Base-by-base conservation (phyloP, 805 yeast genomes). In the Schizosaccharomyces octosporus region DNA sequence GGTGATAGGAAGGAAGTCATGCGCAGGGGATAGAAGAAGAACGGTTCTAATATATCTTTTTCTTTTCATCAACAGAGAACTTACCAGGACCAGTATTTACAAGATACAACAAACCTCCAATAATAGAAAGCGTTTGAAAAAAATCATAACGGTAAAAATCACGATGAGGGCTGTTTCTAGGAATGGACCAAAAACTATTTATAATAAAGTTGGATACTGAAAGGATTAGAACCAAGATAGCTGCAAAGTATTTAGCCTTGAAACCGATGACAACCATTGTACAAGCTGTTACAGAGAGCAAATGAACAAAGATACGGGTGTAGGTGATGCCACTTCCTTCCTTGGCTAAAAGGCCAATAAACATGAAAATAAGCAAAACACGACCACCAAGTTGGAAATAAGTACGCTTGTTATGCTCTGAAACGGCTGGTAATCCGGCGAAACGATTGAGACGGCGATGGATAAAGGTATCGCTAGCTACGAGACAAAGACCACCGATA, bases 41-140 rank as follows among this genome's bases (percentile, higher is more conserved):
- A 9, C 15, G 2, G 11, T 7, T 41, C 36, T 74, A 87, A 71
- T 85, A 87, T 63, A 86, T 82, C 77, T 90, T 90, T 77, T 90
- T 89, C 83, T 93, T 90, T 72, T 88, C 97, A 69, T 90, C 98
- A 63, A 90, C 75, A 32, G 95, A 85, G 65, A 90, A 77, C 67
- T 85, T 89, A 60, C 98, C 98, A 39, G 97, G 97, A 64, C 98
- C 98, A 3, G 95, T 87, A 73, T 85, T 87, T 63, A 87, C 95
- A 64, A 93, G 86, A 66, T 93, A 75, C 64, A 90, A 74, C 64
- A 90, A 79, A 1, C 97, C 98, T 63, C 98, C 98, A 60, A 90
- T 89, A 70, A 90, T 90, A 63, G 95, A 84, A 70, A 90, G 77
- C 48, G 95, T 87, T 75, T 93, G 98, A 79, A 85, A 90, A 72